These are phyloP conservation scores for Ceratopteris richardii DNA, from an alignment of 75 land plant genomes.

Conservation along the genomic window DNA sequence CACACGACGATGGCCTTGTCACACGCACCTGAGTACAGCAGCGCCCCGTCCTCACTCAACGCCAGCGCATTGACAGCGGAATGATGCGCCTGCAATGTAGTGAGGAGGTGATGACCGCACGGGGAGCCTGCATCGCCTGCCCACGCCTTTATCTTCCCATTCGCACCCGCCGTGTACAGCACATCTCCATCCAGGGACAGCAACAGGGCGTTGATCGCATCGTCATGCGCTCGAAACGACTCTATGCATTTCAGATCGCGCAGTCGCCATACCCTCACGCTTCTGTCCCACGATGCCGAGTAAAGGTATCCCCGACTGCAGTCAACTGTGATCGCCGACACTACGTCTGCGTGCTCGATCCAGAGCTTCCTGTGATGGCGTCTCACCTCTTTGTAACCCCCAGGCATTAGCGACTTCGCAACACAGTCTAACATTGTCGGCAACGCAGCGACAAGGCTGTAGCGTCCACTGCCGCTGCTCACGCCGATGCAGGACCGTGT, in stretches of 20 bases:
- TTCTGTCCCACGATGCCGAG: conserved; percentile 32
- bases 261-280: conserved; percentile 29
- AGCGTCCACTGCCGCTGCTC: too few species aligned
- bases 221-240: conserved; percentile 31
- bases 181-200: conserved; percentile 1
- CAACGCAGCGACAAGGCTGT: conserved; percentile 2
- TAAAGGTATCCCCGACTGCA: conserved; percentile 12
- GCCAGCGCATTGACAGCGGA: conserved; percentile 13
- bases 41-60: conserved; percentile 4
- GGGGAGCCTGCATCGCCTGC: too few species aligned
- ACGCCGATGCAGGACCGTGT: too few species aligned
- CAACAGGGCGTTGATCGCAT: conserved; percentile 27
- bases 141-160: conserved; percentile 27
- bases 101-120: background rate
- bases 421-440: conserved; percentile 59
- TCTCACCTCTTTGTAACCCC: conserved; percentile 59
- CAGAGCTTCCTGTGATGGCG: conserved; percentile 61
- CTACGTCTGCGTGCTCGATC: conserved; percentile 83
- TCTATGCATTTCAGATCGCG: conserved; percentile 28
- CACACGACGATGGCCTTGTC: too few species aligned
- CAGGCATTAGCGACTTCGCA: conserved; percentile 42
- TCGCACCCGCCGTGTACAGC: conserved; percentile 23
- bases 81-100: conserved; percentile 1
- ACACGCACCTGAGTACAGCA: conserved; percentile 8
- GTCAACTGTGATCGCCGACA: conserved; percentile 49